phyloP scores from a whole-genome alignment of 768 basidiomycete species.

The Kwoniella sp. region DNA sequence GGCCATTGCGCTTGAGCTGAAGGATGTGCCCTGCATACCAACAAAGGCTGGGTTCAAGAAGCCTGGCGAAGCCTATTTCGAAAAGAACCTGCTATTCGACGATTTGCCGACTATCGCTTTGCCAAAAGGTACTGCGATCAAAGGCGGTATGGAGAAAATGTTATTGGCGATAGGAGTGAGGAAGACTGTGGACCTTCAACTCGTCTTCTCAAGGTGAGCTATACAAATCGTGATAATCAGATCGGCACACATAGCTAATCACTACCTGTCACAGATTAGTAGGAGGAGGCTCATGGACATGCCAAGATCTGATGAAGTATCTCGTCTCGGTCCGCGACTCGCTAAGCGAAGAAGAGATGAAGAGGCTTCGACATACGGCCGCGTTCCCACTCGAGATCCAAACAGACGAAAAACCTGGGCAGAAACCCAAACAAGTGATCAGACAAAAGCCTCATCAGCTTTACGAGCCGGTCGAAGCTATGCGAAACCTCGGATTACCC shows the following conservation, averaged over 20 bases:
- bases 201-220: constrained; percentile 81
- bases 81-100: constrained; percentile 82
- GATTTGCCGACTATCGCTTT: constrained; percentile 80
- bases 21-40: constrained; percentile 67
- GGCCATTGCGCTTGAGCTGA: constrained; percentile 62
- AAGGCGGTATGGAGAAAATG: constrained; percentile 70
- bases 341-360: constrained; percentile 64
- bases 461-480: constrained; percentile 77
- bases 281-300: constrained; percentile 67
- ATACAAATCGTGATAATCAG: background rate
- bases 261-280: constrained; percentile 41
- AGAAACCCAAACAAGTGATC: constrained; percentile 48
- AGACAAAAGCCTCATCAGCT: constrained; percentile 72
- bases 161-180: constrained; percentile 74
- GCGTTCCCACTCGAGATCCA: constrained; percentile 65
- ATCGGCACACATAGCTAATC: constrained; percentile 25
- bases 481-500: constrained; percentile 74
- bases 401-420: constrained; percentile 10
- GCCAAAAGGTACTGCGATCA: constrained; percentile 67
- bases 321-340: constrained; percentile 76
- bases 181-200: constrained; percentile 86
- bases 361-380: constrained; percentile 65
- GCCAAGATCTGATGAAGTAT: constrained; percentile 81
- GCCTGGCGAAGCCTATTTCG: constrained; percentile 77
- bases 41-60: constrained; percentile 72